Evolutionary conservation across 1,139 yeast genomes (phyloP), one percentile per base, ranked within the genome.

Genomic region (Torulaspora pretoriensis): DNA sequence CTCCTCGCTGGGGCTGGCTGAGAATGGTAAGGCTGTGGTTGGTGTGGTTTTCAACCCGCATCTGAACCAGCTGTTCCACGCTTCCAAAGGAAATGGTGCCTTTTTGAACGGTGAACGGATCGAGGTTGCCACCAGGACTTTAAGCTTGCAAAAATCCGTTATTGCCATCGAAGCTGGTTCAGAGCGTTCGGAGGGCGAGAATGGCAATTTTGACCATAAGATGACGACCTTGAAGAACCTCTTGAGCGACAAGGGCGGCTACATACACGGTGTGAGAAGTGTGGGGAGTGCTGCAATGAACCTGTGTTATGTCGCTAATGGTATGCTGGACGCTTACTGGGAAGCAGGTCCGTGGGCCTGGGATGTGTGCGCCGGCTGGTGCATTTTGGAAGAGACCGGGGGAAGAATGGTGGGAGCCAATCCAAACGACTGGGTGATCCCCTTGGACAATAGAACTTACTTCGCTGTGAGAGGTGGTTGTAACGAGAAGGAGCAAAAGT

Each of bases 351-450:
- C 80, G 57, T 77, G 73, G 59, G 75, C 78, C 9, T 78, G 83
- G 83, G 83, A 78, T 54, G 81, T 78, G 2, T 77, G 81, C 59
- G 83, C 83, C 10, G 81, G 81, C 28, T 77, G 81, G 80, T 69
- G 78, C 46, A 75, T 78, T 45, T 56, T 78, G 9, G 64, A 69
- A 37, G 83, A 78, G 53, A 73, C 81, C 8, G 83, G 83, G 4
- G 83, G 83, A 13, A 54, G 58, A 14, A 60, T 77, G 46, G 78
- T 75, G 9, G 70, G 77, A 42, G 82, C 79, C n/a, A 73, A 73
- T 52, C 67, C 69, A 19, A 75, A 70, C 30, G 64, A 63, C 16
- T 74, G 78, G 77, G 61, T 68, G 7, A 70, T 74, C 12, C 66
- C 71, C 3, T 61, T 77, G 24, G 80, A 77, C 47, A 64, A 68